phyloP scores from a whole-genome alignment of 2,329 filamentous ascomycete genomes.

The Polychaeton citri region DNA sequence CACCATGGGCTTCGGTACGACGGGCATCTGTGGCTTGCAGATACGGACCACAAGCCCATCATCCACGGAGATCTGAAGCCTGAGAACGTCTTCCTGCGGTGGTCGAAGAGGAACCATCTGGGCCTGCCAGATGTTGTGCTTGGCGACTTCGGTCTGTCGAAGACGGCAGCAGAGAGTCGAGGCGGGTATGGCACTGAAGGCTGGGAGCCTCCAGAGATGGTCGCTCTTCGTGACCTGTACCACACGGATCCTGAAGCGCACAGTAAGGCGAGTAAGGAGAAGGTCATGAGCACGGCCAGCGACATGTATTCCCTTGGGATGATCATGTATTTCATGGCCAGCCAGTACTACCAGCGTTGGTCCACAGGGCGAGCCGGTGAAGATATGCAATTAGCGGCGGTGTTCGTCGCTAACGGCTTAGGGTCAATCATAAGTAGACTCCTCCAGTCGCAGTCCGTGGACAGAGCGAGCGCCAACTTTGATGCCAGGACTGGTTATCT shows the following conservation, averaged over 20 bases:
- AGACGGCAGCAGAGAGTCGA: background rate
- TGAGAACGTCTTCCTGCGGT: slow-evolving; percentile 12
- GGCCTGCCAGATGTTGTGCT: slow-evolving; percentile 12
- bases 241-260: slow-evolving; percentile 1
- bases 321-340: slow-evolving; percentile 11
- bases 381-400: no score
- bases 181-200: slow-evolving; percentile 5
- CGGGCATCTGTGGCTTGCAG: background rate
- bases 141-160: slow-evolving; percentile 11
- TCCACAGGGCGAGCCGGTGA: no score
- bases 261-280: background rate
- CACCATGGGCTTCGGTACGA: slow-evolving; percentile 9
- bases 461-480: no score
- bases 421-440: no score
- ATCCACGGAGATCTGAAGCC: slow-evolving; percentile 15
- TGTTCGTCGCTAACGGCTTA: no score
- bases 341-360: no score
- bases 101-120: background rate
- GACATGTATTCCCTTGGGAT: slow-evolving; percentile 15
- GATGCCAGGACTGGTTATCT: no score
- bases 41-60: slow-evolving; percentile 1
- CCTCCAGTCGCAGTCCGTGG: no score
- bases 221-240: background rate
- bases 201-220: slow-evolving; percentile 2
- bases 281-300: slow-evolving; percentile 6